Conservation (phyloP, 495 filamentous ascomycete species). For the Cenococcum geophilum region DNA sequence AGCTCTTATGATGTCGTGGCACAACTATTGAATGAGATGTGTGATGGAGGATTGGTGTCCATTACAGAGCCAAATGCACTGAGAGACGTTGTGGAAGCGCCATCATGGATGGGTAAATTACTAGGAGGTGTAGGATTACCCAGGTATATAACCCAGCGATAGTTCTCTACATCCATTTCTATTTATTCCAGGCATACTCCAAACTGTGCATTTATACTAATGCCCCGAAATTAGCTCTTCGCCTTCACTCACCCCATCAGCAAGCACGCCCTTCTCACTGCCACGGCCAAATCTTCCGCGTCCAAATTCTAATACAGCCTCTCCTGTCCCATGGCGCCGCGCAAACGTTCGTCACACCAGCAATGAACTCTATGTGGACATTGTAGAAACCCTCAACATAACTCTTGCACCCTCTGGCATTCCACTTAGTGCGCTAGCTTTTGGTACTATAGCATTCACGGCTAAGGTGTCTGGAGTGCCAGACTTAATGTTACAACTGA, state of each 20-base stretch:
- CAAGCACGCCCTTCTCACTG: slow-evolving; percentile 23
- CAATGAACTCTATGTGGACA: slow-evolving; percentile 95
- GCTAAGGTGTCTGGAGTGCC: slow-evolving; percentile 92
- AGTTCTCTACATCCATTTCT: slow-evolving; percentile 5
- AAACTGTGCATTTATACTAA: slow-evolving; percentile 3
- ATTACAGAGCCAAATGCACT: slow-evolving; percentile 92
- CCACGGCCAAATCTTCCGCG: slow-evolving; percentile 10
- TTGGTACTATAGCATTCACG: slow-evolving; percentile 91
- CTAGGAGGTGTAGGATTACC: slow-evolving; percentile 82
- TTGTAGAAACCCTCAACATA: slow-evolving; percentile 82
- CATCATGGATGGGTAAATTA: slow-evolving; percentile 82
- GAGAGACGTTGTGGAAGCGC: slow-evolving; percentile 84
- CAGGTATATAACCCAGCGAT: slow-evolving; percentile 45
- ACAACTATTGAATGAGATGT: slow-evolving; percentile 91
- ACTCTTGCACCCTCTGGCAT: slow-evolving; percentile 85
- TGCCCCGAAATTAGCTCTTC: slow-evolving; percentile 34
- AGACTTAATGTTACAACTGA: slow-evolving; percentile 75
- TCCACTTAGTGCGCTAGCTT: slow-evolving; percentile 76
- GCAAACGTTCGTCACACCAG: slow-evolving; percentile 91
- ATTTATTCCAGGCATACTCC: neutral
- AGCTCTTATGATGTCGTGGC: slow-evolving; percentile 88
- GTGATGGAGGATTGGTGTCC: slow-evolving; percentile 82
- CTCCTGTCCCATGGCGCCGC: slow-evolving; percentile 73
- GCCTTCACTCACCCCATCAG: slow-evolving; percentile 34
- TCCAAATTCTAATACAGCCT: slow-evolving; percentile 39